phyloP scores from a whole-genome alignment of 495 filamentous ascomycete genomes.

The Neurospora tetraspora region DNA sequence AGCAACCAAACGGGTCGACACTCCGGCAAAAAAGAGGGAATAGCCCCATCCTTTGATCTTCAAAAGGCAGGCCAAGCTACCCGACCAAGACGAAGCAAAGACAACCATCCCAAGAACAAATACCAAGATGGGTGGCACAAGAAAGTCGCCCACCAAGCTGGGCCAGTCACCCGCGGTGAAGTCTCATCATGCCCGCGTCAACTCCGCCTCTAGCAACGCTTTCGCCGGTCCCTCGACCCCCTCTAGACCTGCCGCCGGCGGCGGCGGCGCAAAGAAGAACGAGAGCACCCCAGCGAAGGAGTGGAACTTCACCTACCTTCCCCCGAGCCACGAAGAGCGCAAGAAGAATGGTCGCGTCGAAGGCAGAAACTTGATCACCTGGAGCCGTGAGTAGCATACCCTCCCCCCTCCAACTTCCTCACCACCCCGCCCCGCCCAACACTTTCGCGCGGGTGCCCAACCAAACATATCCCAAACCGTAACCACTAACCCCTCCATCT shows the following conservation, averaged over 20 bases:
- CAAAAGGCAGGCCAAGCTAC: not conserved
- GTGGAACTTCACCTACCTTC: conserved; percentile 5
- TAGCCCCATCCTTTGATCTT: not conserved
- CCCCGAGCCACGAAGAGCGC: not conserved
- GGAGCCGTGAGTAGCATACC: conserved; percentile 20
- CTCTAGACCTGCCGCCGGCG: not conserved
- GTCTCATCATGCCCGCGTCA: not conserved
- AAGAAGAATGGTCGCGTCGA: conserved; percentile 18
- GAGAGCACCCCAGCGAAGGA: not conserved
- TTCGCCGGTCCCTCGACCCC: not conserved
- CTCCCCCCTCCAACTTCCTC: not conserved
- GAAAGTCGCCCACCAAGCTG: not conserved
- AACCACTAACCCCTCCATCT: no score
- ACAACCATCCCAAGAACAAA: not conserved
- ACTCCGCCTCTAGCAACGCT: not conserved
- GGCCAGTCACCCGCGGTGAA: not conserved
- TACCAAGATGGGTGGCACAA: not conserved
- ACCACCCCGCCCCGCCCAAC: no score
- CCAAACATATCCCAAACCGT: no score
- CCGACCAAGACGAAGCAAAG: not conserved
- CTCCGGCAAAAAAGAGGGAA: not conserved
- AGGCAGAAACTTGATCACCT: conserved; percentile 23
- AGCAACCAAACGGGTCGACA: not conserved
- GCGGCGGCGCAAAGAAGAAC: not conserved
- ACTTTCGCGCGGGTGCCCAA: not conserved